Conservation (phyloP, 176 grass and related monocot species). For the Aegilops speltoides region DNA sequence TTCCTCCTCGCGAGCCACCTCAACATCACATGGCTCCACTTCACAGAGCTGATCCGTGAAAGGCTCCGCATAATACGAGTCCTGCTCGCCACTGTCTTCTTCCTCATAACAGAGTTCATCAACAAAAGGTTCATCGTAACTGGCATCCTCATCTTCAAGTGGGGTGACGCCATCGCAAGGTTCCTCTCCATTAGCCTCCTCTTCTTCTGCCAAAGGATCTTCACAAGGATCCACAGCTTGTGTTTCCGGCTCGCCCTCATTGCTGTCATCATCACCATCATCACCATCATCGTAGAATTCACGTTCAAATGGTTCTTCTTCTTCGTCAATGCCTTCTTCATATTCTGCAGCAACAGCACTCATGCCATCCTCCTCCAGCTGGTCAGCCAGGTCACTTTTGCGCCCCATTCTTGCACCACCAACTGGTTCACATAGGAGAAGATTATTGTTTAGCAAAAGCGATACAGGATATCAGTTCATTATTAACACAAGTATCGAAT, state of each 20-base stretch:
- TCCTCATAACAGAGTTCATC: constrained; percentile 12
- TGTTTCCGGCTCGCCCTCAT: constrained; percentile 6
- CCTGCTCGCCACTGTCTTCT: background rate
- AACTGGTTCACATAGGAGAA: constrained; percentile 13
- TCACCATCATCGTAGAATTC: constrained; percentile 14
- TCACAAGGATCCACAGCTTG: background rate
- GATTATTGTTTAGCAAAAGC: background rate
- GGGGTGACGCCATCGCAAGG: background rate
- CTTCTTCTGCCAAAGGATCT: constrained; percentile 24
- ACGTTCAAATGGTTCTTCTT: constrained; percentile 36
- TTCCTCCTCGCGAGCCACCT: background rate
- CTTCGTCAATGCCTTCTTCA: constrained; percentile 33
- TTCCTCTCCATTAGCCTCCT: background rate
- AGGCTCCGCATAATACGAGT: background rate
- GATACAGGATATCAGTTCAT: background rate
- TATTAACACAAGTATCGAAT: background rate
- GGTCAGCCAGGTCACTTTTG: background rate
- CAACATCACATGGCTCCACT: background rate
- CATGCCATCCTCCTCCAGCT: background rate
- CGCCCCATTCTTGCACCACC: background rate
- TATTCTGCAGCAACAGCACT: constrained; percentile 2
- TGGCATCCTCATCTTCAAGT: constrained; percentile 5
- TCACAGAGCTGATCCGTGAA: background rate
- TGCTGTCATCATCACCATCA: background rate
- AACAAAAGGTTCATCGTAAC: constrained; percentile 27